Base-by-base conservation (phyloP, 2,329 filamentous ascomycete genomes). In the Botrytis porri region DNA sequence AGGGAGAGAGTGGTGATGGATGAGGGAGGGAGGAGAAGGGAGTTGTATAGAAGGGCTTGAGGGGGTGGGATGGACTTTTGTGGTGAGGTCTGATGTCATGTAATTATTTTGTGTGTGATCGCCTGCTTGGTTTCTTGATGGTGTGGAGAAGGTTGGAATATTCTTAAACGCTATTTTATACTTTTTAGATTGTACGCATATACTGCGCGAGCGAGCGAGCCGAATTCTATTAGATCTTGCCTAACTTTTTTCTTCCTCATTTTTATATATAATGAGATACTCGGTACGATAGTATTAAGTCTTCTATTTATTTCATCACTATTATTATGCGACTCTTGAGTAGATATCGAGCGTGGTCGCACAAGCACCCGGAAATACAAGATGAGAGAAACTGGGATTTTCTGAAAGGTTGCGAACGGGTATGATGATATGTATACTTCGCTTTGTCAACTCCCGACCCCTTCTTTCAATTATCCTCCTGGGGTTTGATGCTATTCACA, bases 11-110 rank as follows among this genome's bases (percentile, higher is more conserved):
- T 70, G 57, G 29, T 70, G 5, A 39, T 63, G 25, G 67, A 70
- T 70, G 67, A 70, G 16, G 67, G 67, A 14, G 39, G 59, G 29
- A 71, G 69, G n/a, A 64, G 69, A 18, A 71, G 43, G 4, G 59
- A 64, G 20, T 54, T 64, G 54, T 51, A 71, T 43, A 45, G 43
- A 39, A 45, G 69, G 25, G 69, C 59, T 3, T 70, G 41, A 41
- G 32, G 5, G 16, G 18, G 9, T 6, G 32, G 10, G 22, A 39
- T 25, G 5, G 1, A 7, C 18, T 18, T 66, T 35, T 45, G 18
- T 64, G 32, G 7, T 3, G 22, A 66, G n/a, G 20, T 9, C 12
- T 43, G 39, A 64, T 64, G 12, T n/a, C 45, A 12, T 39, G 6
- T n/a, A 22, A 25, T 25, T n/a, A 16, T 61, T 22, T 39, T 39